Percentiles rank a stretch among this genome's conserved stretches.
These are phyloP conservation scores for Russula foetens DNA, from an alignment of 768 basidiomycete species.

Conservation along the genomic window DNA sequence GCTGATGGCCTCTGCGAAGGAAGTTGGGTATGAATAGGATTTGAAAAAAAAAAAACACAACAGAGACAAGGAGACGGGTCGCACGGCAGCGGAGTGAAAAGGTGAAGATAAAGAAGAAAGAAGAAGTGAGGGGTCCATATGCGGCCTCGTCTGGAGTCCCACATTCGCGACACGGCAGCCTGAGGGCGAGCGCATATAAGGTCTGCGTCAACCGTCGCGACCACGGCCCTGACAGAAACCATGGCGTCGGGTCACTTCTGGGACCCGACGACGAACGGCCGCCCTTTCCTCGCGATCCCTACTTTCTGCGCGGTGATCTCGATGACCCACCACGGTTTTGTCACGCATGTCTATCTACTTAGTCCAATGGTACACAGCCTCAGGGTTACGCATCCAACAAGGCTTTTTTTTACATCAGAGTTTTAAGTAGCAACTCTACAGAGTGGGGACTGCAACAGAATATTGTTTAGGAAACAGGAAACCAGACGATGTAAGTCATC, in stretches of 20 bases:
- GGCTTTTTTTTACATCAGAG: too few species aligned
- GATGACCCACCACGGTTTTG: too few species aligned
- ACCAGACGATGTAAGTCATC: background rate
- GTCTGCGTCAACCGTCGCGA: conserved; percentile 36
- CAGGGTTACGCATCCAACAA: too few species aligned
- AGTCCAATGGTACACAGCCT: too few species aligned
- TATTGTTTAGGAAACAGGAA: too few species aligned
- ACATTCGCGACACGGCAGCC: conserved; percentile 30
- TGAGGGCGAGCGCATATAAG: conserved; percentile 23
- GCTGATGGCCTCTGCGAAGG: conserved; percentile 76
- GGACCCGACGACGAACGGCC: conserved; percentile 56
- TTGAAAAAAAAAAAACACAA: conserved; percentile 37
- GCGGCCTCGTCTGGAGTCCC: conserved; percentile 30
- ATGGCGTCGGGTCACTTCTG: conserved; percentile 50
- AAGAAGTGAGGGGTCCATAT: conserved; percentile 31
- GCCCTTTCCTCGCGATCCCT: conserved; percentile 58
- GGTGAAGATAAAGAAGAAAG: too few species aligned
- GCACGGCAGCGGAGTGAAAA: conserved; percentile 31
- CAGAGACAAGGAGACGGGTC: conserved; percentile 37
- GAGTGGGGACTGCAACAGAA: too few species aligned
- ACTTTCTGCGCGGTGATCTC: conserved; percentile 83
- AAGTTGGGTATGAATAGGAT: conserved; percentile 42
- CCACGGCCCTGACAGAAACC: conserved; percentile 34
- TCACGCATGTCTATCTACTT: too few species aligned
- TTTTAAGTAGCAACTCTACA: too few species aligned